These are phyloP conservation scores for Trichoderma sp. DNA, from an alignment of 2,329 filamentous ascomycete genomes.

Conservation along the genomic window DNA sequence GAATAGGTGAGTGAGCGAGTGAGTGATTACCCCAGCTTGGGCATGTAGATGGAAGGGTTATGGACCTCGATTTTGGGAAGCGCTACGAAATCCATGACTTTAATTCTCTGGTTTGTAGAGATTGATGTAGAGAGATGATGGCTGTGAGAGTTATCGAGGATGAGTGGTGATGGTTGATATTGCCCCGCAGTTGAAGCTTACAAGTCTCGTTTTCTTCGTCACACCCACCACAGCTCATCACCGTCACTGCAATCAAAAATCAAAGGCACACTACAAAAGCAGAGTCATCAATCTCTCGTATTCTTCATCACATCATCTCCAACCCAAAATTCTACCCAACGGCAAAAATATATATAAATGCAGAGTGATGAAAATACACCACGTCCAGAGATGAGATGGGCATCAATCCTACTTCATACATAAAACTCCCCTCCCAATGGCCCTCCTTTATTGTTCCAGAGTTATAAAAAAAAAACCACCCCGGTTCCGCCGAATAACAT, in stretches of 20 bases:
- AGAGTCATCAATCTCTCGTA: background rate
- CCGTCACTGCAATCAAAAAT: background rate
- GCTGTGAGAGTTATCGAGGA: background rate
- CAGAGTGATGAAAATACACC: constrained; percentile 12
- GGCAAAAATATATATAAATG: background rate
- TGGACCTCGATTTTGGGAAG: constrained; percentile 55
- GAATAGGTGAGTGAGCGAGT: background rate
- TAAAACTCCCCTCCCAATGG: background rate
- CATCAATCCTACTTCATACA: constrained; percentile 1
- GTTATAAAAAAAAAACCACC: background rate
- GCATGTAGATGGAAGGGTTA: no score
- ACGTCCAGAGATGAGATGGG: constrained; percentile 22
- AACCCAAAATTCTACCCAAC: background rate
- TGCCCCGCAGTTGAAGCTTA: constrained; percentile 2
- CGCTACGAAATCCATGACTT: constrained; percentile 43
- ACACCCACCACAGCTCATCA: background rate
- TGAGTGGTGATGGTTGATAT: background rate
- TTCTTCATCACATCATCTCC: background rate
- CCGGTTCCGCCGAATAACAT: background rate
- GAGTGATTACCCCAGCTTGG: background rate
- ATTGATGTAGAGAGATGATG: no score
- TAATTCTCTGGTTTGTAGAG: background rate
- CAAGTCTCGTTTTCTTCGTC: background rate
- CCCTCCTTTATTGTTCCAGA: background rate
- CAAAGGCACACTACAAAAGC: background rate